Evolutionary conservation across 257 asterid genomes (phyloP).

Genomic region (Solanum tarapatanum): DNA sequence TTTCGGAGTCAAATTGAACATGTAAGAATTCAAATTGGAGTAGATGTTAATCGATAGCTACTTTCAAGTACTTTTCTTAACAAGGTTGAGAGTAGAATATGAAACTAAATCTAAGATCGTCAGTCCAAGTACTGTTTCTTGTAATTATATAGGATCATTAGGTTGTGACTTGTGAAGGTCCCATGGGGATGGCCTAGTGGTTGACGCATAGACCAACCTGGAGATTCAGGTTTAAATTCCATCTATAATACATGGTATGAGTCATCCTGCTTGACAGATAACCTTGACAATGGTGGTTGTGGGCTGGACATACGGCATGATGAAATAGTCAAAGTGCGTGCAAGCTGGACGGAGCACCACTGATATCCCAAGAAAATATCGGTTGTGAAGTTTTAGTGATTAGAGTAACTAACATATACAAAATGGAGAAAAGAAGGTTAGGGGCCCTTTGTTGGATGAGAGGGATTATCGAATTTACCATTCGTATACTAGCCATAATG

Average conservation of each 20-base stretch:
- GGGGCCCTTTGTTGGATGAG: background rate
- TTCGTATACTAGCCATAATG: background rate
- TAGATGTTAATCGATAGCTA: background rate
- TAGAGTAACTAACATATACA: background rate
- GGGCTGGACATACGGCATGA: background rate
- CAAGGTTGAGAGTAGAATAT: background rate
- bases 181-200: background rate
- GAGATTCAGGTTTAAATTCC: background rate
- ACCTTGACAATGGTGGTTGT: background rate
- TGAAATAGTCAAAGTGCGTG: background rate
- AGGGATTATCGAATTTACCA: background rate
- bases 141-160: background rate
- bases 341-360: background rate
- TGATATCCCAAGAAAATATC: background rate
- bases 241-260: background rate
- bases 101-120: background rate
- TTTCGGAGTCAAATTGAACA: background rate
- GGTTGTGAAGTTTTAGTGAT: background rate
- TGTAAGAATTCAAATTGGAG: background rate
- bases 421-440: background rate
- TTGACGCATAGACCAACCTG: background rate
- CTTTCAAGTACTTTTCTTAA: background rate
- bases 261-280: background rate
- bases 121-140: background rate
- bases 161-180: background rate